Conservation (phyloP, 495 filamentous ascomycete genomes). For the Trichoderma parareesei region DNA sequence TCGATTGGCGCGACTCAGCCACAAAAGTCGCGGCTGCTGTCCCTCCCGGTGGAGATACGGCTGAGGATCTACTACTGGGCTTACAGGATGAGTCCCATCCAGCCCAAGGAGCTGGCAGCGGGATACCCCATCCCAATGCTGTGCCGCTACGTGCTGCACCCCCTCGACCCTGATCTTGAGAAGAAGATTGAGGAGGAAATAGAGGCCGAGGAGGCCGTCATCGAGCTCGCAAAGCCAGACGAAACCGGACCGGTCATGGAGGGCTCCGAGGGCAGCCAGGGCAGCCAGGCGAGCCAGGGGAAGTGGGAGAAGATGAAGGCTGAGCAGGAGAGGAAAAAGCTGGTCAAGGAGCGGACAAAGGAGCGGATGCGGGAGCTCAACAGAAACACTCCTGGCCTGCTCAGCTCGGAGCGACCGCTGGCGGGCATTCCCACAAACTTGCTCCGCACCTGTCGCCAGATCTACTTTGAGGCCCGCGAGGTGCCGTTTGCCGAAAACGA, state of each 20-base stretch:
- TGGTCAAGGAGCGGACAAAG: neutral
- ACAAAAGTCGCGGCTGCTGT: slow-evolving; percentile 13
- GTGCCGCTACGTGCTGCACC: slow-evolving; percentile 20
- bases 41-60: slow-evolving; percentile 28
- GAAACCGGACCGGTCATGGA: neutral
- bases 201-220: neutral
- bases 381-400: slow-evolving; percentile 12
- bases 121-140: slow-evolving; percentile 24
- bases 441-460: slow-evolving; percentile 22
- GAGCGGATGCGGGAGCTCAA: neutral
- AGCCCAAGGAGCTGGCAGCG: slow-evolving; percentile 35
- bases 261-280: neutral
- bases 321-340: neutral
- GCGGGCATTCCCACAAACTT: slow-evolving; percentile 24
- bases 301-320: neutral
- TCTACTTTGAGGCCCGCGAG: slow-evolving; percentile 25
- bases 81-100: slow-evolving; percentile 20
- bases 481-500: slow-evolving; percentile 30
- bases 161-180: slow-evolving; percentile 14
- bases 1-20: neutral
- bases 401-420: slow-evolving; percentile 24
- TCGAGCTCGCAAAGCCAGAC: neutral
- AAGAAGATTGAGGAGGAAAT: neutral
- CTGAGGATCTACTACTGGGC: slow-evolving; percentile 27
- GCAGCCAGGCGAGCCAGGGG: neutral